phyloP scores from a whole-genome alignment of 345 rosid species.

The Adansonia digitata region DNA sequence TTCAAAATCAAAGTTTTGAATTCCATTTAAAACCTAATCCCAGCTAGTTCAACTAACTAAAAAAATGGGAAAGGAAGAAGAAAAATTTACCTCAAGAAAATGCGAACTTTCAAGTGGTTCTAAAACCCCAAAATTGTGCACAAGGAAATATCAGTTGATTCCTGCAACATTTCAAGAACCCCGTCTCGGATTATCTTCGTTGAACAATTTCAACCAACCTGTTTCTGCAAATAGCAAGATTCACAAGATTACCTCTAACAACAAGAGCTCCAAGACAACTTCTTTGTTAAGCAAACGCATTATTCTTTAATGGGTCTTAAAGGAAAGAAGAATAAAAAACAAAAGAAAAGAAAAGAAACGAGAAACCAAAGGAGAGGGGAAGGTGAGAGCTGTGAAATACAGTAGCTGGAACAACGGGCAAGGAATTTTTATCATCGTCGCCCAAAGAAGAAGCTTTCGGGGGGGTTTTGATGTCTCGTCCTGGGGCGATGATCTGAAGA shows the following conservation, averaged over 20 bases:
- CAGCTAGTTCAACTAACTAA: constrained; percentile 12
- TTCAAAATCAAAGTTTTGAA: neutral
- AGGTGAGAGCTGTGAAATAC: neutral
- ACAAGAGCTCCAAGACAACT: neutral
- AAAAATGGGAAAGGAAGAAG: neutral
- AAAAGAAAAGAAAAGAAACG: neutral
- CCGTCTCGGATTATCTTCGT: constrained; percentile 14
- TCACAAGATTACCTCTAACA: constrained; percentile 3
- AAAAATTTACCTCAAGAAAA: constrained; percentile 11
- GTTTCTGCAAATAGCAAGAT: constrained; percentile 12
- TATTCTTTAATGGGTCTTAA: constrained; percentile 18
- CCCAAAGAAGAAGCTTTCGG: neutral
- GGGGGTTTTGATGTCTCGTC: neutral
- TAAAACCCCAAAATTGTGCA: neutral
- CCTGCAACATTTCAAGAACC: constrained; percentile 16
- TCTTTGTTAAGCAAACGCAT: neutral
- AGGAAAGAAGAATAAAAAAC: neutral
- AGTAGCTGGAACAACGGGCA: neutral
- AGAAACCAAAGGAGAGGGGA: neutral
- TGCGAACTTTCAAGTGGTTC: neutral
- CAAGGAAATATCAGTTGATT: neutral
- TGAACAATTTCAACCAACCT: constrained; percentile 6
- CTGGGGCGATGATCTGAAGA: too few species aligned
- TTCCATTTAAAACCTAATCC: constrained; percentile 7
- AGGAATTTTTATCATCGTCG: neutral